Evolutionary conservation across 768 basidiomycete genomes (phyloP), one percentile per base, ranked within the genome.

Genomic region (Gloeophyllum trabeum): DNA sequence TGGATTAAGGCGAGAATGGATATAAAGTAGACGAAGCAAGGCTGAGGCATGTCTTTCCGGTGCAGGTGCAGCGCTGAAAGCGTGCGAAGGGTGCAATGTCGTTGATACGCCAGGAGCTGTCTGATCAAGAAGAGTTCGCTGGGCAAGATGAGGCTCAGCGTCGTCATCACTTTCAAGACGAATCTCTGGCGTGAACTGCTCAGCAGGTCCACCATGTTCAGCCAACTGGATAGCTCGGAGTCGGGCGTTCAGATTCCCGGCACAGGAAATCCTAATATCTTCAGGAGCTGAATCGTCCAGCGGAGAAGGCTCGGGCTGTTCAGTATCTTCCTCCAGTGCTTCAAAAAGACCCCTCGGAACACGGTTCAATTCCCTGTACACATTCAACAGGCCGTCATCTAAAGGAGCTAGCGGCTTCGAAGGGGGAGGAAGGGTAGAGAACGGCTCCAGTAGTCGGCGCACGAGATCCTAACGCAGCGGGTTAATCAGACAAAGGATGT

Each of bases 1-100:
- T 6, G 85, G 82, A 56, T 89, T 87, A 19, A 88, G 67, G 22
- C 69, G 65, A 25, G 67, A 70, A 55, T 88, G 85, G 18, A 87
- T 52, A 56, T 81, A 89, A 14, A 87, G 62, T 24, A 89, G 61
- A 28, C 86, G 77, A 19, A 81, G 60, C 35, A 88, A 63, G 1
- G 79, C 74, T 5, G 80, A 74, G 14, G 68, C 61, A 52, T 86
- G 84, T 41, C 61, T 68, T 12, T 64, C 71, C 51, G 84, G 80
- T 16, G 69, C 70, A 23, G 64, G 65, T 3, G 68, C 63, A 21
- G 68, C 57, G 21, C 59, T 59, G 44, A 65, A 66, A 3, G 66
- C 50, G 39, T 68, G 68, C 12, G 75, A 72, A 16, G 67, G 56
- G 7, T 75, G 55, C 22, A 79, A 52, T 1, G 73, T 73, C 18